These are phyloP conservation scores for Camellia oleifera DNA, from an alignment of 179 eudicot species.

Conservation along the genomic window DNA sequence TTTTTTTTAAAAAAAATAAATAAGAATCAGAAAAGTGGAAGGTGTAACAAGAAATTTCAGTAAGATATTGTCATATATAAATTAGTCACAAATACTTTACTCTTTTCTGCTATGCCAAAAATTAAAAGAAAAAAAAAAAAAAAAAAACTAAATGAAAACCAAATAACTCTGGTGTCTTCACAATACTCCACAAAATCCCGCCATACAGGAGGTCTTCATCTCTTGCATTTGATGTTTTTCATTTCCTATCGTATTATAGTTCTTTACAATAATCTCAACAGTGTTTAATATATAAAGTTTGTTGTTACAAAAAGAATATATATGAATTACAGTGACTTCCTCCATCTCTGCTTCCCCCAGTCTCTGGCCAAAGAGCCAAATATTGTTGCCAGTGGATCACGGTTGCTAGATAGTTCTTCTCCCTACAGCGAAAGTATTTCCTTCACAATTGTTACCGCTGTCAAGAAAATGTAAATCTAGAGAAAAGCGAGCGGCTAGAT, in stretches of 20 bases:
- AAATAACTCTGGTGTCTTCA: background rate
- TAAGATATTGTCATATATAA: background rate
- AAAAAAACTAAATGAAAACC: background rate
- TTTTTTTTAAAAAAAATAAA: too few relatives aligned
- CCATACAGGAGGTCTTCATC: background rate
- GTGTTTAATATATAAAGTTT: background rate
- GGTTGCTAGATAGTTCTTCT: background rate
- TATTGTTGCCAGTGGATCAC: slow-evolving; percentile 2
- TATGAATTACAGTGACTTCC: slow-evolving; percentile 1
- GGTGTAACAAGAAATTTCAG: background rate
- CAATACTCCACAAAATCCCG: background rate
- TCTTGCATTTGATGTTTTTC: background rate
- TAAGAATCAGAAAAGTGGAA: background rate
- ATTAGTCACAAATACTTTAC: background rate
- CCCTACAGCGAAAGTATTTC: background rate
- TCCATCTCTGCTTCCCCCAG: background rate
- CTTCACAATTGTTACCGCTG: slow-evolving; percentile 3
- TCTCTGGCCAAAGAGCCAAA: background rate
- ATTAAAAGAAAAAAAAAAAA: background rate
- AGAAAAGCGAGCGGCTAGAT: slow-evolving; percentile 70
- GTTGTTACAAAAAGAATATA: slow-evolving; percentile 22
- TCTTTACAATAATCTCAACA: slow-evolving; percentile 19
- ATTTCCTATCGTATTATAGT: background rate
- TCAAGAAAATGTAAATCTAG: slow-evolving; percentile 72
- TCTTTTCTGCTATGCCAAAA: background rate